Evolutionary conservation across 768 basidiomycete species (phyloP).

Genomic region (Daedalea quercina): DNA sequence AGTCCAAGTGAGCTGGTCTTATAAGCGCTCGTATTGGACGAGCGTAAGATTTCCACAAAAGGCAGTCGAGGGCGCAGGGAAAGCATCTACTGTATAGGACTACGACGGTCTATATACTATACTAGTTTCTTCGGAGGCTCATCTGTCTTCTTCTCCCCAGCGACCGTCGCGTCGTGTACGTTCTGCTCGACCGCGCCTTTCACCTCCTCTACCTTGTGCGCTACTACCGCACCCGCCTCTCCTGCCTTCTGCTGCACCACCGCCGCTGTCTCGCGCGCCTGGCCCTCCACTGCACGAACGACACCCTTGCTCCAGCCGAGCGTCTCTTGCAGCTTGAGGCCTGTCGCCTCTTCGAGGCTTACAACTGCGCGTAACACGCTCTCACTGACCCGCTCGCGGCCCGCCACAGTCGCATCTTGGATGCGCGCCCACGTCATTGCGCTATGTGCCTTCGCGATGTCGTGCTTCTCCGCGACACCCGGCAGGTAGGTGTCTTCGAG

Average conservation of each 20-base stretch:
- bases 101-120: conserved; percentile 1
- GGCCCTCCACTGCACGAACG: conserved; percentile 6
- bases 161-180: not conserved
- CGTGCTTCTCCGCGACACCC: conserved; percentile 58
- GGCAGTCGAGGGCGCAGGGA: too few species aligned
- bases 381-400: conserved; percentile 35
- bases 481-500: conserved; percentile 74
- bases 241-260: not conserved
- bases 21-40: too few species aligned
- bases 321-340: conserved; percentile 61
- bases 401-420: conserved; percentile 43
- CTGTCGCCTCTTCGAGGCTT: conserved; percentile 61
- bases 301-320: conserved; percentile 35
- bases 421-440: conserved; percentile 52
- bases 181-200: conserved; percentile 8
- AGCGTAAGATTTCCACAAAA: too few species aligned
- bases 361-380: conserved; percentile 41
- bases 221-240: conserved; percentile 5
- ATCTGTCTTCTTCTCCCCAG: not conserved
- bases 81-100: too few species aligned
- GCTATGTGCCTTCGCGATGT: conserved; percentile 52
- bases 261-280: conserved; percentile 6
- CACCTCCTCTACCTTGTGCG: conserved; percentile 11
- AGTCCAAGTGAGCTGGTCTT: too few species aligned
- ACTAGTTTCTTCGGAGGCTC: conserved; percentile 2